Conservation (phyloP, 257 asterid genomes). For the Striga asiatica region DNA sequence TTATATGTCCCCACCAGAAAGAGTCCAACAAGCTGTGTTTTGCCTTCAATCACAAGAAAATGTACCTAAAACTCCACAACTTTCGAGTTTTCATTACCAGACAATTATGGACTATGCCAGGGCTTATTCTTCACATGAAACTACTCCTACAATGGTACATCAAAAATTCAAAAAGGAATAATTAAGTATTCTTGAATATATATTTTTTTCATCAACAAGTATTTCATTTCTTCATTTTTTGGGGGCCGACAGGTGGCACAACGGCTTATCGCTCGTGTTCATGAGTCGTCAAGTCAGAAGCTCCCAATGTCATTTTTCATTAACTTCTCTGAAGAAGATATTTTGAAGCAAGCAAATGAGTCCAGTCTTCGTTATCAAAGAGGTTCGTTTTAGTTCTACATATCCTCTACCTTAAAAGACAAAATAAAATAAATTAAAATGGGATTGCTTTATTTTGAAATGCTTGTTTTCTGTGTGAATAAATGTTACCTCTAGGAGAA, state of each 20-base stretch:
- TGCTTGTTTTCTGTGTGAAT: not conserved
- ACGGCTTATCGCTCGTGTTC: constrained; percentile 35
- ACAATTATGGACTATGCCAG: constrained; percentile 57
- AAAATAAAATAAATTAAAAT: not conserved
- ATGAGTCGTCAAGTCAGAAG: constrained; percentile 34
- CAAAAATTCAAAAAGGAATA: too few relatives aligned
- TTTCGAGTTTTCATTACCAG: constrained; percentile 39
- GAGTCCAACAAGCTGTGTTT: constrained; percentile 38
- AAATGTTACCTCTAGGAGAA: constrained; percentile 36
- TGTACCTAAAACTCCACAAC: constrained; percentile 8
- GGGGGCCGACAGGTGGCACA: constrained; percentile 44
- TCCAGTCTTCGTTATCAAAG: constrained; percentile 55
- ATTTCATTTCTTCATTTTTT: not conserved
- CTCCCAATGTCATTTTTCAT: constrained; percentile 72
- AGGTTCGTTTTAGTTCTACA: constrained; percentile 37
- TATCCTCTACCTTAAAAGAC: not conserved
- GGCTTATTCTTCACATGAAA: constrained; percentile 41
- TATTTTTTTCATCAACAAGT: too few relatives aligned
- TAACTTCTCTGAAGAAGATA: constrained; percentile 34
- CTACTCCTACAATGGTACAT: constrained; percentile 54
- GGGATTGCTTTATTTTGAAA: too few relatives aligned
- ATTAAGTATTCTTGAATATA: too few relatives aligned
- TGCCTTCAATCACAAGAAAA: constrained; percentile 28
- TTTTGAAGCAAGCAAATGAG: constrained; percentile 57
- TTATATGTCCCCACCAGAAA: constrained; percentile 36